Conservation (phyloP, 257 asterid species). For the Penstemon eatonii region DNA sequence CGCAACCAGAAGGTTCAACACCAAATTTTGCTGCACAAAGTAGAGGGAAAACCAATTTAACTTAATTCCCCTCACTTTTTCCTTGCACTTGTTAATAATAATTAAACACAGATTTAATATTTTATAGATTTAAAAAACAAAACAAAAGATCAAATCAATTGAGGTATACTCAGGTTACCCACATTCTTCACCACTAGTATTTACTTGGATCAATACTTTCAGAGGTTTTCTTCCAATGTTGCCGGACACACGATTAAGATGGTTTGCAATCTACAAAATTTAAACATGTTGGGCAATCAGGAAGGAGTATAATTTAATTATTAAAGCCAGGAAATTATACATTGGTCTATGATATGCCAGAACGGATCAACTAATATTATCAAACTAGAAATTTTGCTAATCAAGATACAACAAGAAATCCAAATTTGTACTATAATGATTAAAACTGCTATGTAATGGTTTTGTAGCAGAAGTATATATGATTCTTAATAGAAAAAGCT, state of each 20-base stretch:
- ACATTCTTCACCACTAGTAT: constrained; percentile 98
- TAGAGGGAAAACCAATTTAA: constrained; percentile 15
- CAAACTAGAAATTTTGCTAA: background rate
- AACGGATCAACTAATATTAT: constrained; percentile 9
- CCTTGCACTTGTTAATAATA: background rate
- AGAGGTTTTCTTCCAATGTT: constrained; percentile 80
- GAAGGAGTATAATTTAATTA: constrained; percentile 12
- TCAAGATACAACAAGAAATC: background rate
- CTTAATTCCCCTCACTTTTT: constrained; percentile 11
- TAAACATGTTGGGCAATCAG: background rate
- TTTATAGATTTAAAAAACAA: background rate
- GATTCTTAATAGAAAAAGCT: constrained; percentile 3
- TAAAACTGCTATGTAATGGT: background rate
- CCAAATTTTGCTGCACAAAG: constrained; percentile 79
- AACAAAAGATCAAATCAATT: constrained; percentile 18
- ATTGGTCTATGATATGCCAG: background rate
- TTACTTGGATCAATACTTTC: constrained; percentile 89
- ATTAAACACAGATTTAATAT: background rate
- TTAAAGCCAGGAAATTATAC: constrained; percentile 14
- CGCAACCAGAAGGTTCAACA: constrained; percentile 71
- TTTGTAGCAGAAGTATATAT: background rate
- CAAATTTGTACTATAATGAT: background rate
- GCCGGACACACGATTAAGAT: constrained; percentile 71
- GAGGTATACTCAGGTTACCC: constrained; percentile 49
- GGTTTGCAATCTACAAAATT: constrained; percentile 70